Evolutionary conservation across 2,329 filamentous ascomycete species (phyloP).

Genomic region (Exserohilum rostratum): DNA sequence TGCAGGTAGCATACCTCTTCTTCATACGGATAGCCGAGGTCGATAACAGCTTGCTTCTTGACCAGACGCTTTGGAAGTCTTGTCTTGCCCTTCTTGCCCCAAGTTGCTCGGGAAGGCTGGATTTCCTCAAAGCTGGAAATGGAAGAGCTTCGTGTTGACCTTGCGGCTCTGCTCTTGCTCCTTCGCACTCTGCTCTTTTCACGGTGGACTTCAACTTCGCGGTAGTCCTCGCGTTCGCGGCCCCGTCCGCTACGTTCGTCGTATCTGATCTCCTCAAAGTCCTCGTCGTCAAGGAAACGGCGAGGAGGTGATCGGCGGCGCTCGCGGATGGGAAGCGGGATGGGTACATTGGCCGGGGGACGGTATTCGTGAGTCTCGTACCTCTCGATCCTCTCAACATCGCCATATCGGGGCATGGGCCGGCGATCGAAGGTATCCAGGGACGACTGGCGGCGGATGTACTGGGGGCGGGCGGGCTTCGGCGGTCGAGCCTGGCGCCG

Average conservation of each 20-base stretch:
- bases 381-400: conserved; percentile 56
- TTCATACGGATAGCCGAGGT: conserved; percentile 83
- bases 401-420: conserved; percentile 63
- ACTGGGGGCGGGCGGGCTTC: conserved; percentile 71
- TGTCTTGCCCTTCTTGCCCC: conserved; percentile 77
- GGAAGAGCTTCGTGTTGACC: conserved; percentile 47
- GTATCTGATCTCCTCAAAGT: conserved; percentile 63
- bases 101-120: conserved; percentile 39
- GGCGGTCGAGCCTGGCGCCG: conserved; percentile 55
- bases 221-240: conserved; percentile 52
- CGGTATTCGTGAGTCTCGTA: conserved; percentile 59
- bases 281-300: conserved; percentile 72
- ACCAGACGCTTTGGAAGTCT: conserved; percentile 82
- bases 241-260: conserved; percentile 31
- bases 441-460: conserved; percentile 83
- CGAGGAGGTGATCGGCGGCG: conserved; percentile 56
- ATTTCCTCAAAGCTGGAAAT: conserved; percentile 51
- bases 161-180: conserved; percentile 40
- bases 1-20: conserved; percentile 70
- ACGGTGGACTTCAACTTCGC: conserved; percentile 56
- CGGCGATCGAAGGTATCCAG: conserved; percentile 88
- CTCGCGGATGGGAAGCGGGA: conserved; percentile 65
- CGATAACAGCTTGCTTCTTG: conserved; percentile 78
- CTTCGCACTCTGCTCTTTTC: conserved; percentile 49
- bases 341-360: conserved; percentile 71